These are phyloP conservation scores for Hydrangea macrophylla DNA, from an alignment of 148 eudicot species.

Conservation along the genomic window DNA sequence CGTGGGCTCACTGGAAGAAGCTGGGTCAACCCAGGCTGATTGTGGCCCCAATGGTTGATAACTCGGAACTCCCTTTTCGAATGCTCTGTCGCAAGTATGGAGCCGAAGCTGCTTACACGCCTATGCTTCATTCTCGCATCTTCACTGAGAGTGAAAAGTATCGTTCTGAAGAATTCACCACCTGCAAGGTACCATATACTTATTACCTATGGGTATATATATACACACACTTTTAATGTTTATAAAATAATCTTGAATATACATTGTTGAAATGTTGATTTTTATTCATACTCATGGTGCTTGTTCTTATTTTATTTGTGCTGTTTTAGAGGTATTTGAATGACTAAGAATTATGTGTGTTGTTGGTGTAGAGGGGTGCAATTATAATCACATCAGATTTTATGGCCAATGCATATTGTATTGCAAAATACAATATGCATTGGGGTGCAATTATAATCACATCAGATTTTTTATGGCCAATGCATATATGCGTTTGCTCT, in stretches of 20 bases:
- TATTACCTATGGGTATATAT: no score
- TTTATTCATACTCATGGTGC: background rate
- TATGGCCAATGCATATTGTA: no score
- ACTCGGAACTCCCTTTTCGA: conserved; percentile 93
- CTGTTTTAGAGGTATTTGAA: background rate
- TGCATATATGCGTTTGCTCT: no score
- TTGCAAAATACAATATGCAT: no score
- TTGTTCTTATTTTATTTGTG: background rate
- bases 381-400: background rate
- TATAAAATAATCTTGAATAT: no score
- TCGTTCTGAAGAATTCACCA: conserved; percentile 66
- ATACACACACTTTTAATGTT: no score
- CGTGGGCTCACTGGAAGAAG: conserved; percentile 87
- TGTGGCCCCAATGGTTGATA: conserved; percentile 97
- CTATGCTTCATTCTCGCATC: conserved; percentile 86
- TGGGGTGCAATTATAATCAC: background rate
- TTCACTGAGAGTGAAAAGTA: conserved; percentile 80
- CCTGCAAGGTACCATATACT: conserved; percentile 56
- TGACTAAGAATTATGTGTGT: background rate
- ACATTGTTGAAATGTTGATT: background rate
- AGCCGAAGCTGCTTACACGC: conserved; percentile 89
- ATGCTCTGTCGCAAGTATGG: conserved; percentile 87
- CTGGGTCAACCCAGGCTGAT: conserved; percentile 71
- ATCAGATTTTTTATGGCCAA: no score
- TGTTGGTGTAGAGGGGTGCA: background rate